These are phyloP conservation scores for Tremella yokohamensis DNA, from an alignment of 768 basidiomycete species.

Conservation along the genomic window DNA sequence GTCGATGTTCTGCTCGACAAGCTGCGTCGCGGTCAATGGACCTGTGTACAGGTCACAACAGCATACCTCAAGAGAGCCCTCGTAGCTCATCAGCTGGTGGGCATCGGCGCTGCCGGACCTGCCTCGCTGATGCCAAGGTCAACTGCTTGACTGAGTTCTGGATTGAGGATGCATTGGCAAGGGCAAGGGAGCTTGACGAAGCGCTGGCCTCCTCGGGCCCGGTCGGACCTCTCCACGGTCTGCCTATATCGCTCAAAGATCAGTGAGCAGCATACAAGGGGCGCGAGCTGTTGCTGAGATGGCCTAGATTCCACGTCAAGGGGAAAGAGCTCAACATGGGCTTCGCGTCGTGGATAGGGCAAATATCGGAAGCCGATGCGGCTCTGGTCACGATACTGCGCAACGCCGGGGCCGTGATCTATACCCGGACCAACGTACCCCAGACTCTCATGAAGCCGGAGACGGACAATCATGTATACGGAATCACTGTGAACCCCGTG, in stretches of 20 bases:
- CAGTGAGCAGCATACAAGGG: not conserved
- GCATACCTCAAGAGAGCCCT: conserved; percentile 32
- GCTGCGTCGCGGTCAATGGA: conserved; percentile 20
- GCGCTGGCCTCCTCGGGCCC: conserved; percentile 6
- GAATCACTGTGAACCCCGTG: conserved; percentile 18
- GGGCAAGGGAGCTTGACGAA: conserved; percentile 18
- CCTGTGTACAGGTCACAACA: conserved; percentile 20
- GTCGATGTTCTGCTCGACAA: conserved; percentile 6
- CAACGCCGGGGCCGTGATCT: conserved; percentile 26
- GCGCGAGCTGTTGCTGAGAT: not conserved
- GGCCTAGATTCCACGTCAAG: conserved; percentile 1
- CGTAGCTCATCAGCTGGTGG: conserved; percentile 26
- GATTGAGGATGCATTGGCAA: conserved; percentile 11
- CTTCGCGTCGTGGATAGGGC: conserved; percentile 18
- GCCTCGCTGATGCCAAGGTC: conserved; percentile 14
- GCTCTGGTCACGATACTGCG: conserved; percentile 10
- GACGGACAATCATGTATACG: conserved; percentile 20
- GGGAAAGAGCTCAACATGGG: conserved; percentile 15
- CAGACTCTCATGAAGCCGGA: conserved; percentile 31
- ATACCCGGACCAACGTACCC: conserved; percentile 22
- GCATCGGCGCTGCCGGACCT: not conserved
- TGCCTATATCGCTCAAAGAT: conserved; percentile 18
- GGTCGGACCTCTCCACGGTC: conserved; percentile 26
- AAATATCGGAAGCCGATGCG: conserved; percentile 5
- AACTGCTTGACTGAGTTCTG: conserved; percentile 44